Base-by-base conservation (phyloP, 345 rosid species). In the Rhodomyrtus tomentosa region DNA sequence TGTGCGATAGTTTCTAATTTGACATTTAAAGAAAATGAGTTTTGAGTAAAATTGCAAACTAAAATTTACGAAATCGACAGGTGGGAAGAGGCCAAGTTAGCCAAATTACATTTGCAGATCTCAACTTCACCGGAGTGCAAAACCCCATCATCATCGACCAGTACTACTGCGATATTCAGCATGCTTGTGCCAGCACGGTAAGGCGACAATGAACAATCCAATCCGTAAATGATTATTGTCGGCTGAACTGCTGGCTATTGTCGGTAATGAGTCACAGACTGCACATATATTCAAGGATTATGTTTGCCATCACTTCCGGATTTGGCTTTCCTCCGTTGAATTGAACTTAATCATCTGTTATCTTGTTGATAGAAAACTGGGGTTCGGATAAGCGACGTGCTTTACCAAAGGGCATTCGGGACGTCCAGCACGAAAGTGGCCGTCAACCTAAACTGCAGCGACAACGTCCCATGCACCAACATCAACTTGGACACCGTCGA, bases 141-240 rank as follows among this genome's bases (percentile, higher is more conserved):
- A 89, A 91, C 74, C 96, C 94, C 2, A 93, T 92, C 48, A 89
- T 92, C 53, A 92, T 92, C 38, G 87, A 91, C 82, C 95, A 92
- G 25, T 86, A 80, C 74, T 93, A 92, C 40, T 87, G 87, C 7
- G 20, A 20, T 0, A 1, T 4, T 32, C 8, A 6, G 1, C 16
- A 11, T 2, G 11, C 7, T 21, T 74, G 58, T 32, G 24, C 49
- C 14, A 25, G 9, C 27, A 84, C 52, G 21, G 91, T 90, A 84
- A 84, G 76, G 20, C 13, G 1, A 32, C 9, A 68, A 36, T 9
- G 14, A 36, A 36, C 38, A 68, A 68, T 68, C 76, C 38, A 68
- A 68, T 68, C 76, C 76, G 36, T 68, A 36, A 36, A 68, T 68
- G 45, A 68, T 68, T 68, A 32, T 8, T 2, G 6, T 68, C 36